Conservation (phyloP, 768 basidiomycete genomes). For the Phaffia australis region DNA sequence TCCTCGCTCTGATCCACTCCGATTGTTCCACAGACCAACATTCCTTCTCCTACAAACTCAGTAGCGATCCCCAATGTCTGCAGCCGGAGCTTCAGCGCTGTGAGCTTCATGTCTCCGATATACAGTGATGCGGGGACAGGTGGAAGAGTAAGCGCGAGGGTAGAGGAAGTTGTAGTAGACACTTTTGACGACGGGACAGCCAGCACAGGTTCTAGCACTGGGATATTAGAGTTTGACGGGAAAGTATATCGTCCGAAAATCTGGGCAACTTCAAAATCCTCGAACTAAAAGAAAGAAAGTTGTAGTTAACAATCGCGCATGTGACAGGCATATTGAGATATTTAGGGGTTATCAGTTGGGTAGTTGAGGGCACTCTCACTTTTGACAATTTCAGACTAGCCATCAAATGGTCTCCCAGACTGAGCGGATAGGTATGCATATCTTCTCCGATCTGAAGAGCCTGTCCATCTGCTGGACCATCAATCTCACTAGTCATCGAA, state of each 20-base stretch:
- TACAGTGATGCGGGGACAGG: slow-evolving; percentile 79
- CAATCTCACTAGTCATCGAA: slow-evolving; percentile 86
- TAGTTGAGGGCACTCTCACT: slow-evolving; percentile 44
- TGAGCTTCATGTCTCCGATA: slow-evolving; percentile 93
- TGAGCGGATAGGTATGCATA: slow-evolving; percentile 86
- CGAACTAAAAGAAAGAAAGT: slow-evolving; percentile 53
- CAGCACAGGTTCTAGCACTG: slow-evolving; percentile 60
- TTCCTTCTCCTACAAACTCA: slow-evolving; percentile 94
- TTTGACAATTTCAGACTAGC: slow-evolving; percentile 70
- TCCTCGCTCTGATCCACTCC: slow-evolving; percentile 29
- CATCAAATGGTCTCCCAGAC: slow-evolving; percentile 79
- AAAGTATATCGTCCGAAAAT: slow-evolving; percentile 77
- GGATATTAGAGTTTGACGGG: slow-evolving; percentile 76
- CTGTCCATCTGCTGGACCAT: slow-evolving; percentile 64
- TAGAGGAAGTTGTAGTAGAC: neutral
- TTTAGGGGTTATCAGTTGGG: neutral
- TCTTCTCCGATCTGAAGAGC: slow-evolving; percentile 86
- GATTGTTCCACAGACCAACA: slow-evolving; percentile 58
- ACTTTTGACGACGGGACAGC: slow-evolving; percentile 31
- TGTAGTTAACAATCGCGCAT: neutral
- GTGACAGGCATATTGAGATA: neutral
- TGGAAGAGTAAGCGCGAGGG: slow-evolving; percentile 39
- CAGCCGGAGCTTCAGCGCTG: slow-evolving; percentile 71
- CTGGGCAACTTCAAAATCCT: slow-evolving; percentile 92
- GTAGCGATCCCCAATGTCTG: slow-evolving; percentile 67